Base-by-base conservation (phyloP, 2,329 filamentous ascomycete genomes). In the Domatiomyces catenatus region DNA sequence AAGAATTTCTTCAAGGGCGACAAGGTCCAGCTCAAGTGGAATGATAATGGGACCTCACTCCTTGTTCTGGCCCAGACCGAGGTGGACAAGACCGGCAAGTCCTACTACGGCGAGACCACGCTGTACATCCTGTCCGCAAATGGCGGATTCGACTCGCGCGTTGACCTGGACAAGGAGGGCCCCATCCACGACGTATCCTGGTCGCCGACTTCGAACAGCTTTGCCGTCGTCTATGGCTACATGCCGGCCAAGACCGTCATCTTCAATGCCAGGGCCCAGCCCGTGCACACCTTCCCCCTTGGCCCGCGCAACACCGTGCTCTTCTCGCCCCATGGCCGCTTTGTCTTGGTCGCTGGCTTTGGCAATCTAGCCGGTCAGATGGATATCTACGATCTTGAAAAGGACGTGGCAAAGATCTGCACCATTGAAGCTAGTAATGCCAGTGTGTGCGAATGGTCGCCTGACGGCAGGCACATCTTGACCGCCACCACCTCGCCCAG, bases 1-100 rank as follows among this genome's bases (percentile, higher is more conserved):
- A 98, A 98, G 81, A 95, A 84, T 1, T 98, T 98, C 66, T 98
- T 88, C 80, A 98, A 98, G 74, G 89, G 89, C 56, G 92, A 98
- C 74, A 96, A 96, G 74, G 90, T 98, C 46, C 88, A 95, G 69
- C 74, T 98, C 64, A 95, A 95, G 73, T 98, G 92, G 92, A 98
- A 98, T 70, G 79, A 83, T 59, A 75, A 87, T 55, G 92, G 92
- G 49, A 94, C 89, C 39, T 90, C 83, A 65, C 70, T 96, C 64
- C 84, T 98, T 63, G 90, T 96, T 58, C 79, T 98, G 62, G 90
- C 92, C 50, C 89, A 96, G 73, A 98, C 92, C 28, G 92, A 98
- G 56, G 92, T 96, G 49, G 92, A 98, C 71, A 93, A 92, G 72
- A 88, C 88, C 52, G 93, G 93, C 69, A 96, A 96, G 80, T 95